A percentile compares a stretch with the other conserved stretches of the same genome.
Conservation (phyloP, 1,284 basidiomycete species). For the Peniophora sp. region DNA sequence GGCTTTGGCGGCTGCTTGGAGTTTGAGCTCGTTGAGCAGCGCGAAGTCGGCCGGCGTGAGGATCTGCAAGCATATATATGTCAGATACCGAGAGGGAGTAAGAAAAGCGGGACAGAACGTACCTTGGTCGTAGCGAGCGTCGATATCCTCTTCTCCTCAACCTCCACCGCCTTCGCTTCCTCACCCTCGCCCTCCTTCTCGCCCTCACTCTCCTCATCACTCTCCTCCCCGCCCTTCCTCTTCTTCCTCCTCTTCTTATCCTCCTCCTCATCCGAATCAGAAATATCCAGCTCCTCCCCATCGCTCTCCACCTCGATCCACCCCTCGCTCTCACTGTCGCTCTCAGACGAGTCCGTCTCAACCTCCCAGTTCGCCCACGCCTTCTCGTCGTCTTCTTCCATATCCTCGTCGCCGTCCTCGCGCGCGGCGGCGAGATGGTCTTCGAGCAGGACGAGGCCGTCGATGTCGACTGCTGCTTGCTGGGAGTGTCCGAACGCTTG, state of each 20-base stretch:
- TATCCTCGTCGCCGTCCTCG: slow-evolving; percentile 49
- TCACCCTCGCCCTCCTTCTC: slow-evolving; percentile 41
- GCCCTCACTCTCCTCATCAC: slow-evolving; percentile 84
- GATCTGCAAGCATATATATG: slow-evolving; percentile 47
- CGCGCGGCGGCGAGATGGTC: slow-evolving; percentile 72
- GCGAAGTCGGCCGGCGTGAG: slow-evolving; percentile 97
- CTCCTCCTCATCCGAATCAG: slow-evolving; percentile 80
- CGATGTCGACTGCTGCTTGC: slow-evolving; percentile 79
- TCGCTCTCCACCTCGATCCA: slow-evolving; percentile 88
- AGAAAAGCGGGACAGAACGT: slow-evolving; percentile 7
- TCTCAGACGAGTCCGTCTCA: slow-evolving; percentile 59
- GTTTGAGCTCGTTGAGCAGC: slow-evolving; percentile 82
- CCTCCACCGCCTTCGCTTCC: slow-evolving; percentile 18
- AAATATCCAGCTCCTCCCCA: slow-evolving; percentile 64
- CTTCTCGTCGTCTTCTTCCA: slow-evolving; percentile 66
- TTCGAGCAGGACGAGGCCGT: slow-evolving; percentile 84
- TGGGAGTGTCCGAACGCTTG: slow-evolving; percentile 76
- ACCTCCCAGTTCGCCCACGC: slow-evolving; percentile 93
- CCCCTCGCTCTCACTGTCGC: slow-evolving; percentile 54
- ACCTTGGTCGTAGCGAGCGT: slow-evolving; percentile 78
- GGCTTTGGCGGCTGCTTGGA: slow-evolving; percentile 72
- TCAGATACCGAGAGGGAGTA: too few species aligned
- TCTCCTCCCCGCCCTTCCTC: slow-evolving; percentile 64
- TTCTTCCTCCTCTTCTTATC: slow-evolving; percentile 49
- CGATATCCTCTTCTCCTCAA: slow-evolving; percentile 33